Base-by-base conservation (phyloP, 768 basidiomycete genomes). In the Clitopilus passeckerianus region DNA sequence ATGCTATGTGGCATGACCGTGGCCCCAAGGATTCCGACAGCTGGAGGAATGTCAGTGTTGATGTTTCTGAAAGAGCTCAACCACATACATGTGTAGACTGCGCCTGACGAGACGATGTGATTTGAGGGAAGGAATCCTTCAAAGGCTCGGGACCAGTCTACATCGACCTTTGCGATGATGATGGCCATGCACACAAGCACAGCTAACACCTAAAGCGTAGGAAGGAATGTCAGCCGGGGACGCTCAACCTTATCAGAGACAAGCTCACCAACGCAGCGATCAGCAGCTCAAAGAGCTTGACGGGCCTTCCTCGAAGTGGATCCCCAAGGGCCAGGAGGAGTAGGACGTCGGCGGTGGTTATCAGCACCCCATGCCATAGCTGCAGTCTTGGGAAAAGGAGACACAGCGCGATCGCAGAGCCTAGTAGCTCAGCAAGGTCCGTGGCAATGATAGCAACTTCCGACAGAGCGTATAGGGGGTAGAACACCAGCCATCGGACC, bases 1-100 rank as follows among this genome's bases (percentile, higher is more conserved):
- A 97, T 77, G 60, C 88, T 89, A 70, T 95, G 94, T 0, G 94
- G 94, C 94, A 95, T 95, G 60, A 94, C 87, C 2, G 93, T 97
- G 1, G 93, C 92, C 30, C 90, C 88, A 1, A 90, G 67, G 54
- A 92, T 86, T 35, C 89, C 89, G 57, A 90, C 83, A 30, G 86
- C 85, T 86, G 61, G 43, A 60, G 33, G 24, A 35, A 12, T 53
- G 2, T 37, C 53, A 8, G 57, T 43, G 15, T 34, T 7, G 7
- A 52, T 30, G 10, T n/a, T n/a, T n/a, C n/a, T n/a, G n/a, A n/a
- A n/a, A n/a, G n/a, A n/a, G n/a, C n/a, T n/a, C n/a, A n/a, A n/a
- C n/a, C 41, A 57, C 83, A 44, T 66, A 89, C 89, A 86, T 0
- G 82, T 86, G 66, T 89, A 91, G 18, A 91, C 70, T 27, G 80